Evolutionary conservation across 352 stramenopile genomes (phyloP), one percentile per base, ranked within the genome.

Genomic region (Globisporangium nagaii): DNA sequence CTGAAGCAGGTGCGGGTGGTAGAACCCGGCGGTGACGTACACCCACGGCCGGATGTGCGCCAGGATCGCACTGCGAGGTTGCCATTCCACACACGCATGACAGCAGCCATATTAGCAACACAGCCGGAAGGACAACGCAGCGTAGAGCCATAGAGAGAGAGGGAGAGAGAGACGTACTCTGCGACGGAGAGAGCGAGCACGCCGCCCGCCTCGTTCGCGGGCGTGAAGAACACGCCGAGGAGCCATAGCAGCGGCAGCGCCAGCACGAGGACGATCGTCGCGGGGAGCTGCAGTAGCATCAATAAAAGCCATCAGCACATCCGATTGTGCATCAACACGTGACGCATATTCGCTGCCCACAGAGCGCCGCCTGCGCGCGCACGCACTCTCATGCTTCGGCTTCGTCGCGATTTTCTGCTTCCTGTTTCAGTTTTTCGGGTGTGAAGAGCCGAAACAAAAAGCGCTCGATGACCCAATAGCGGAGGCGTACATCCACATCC

Each of bases 11-110:
- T 91, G 70, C 17, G 84, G 85, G 48, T 95, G 80, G 57, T 95
- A 95, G 58, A 93, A 95, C 4, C 83, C 83, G 8, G 85, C 76
- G 6, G 85, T 93, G 45, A 93, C 49, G 60, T 90, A 93, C 32
- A 92, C 77, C 85, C 85, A 95, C 20, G 85, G 85, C 3, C 85
- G 82, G 27, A 95, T 95, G 51, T 95, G 85, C 45, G 73, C 66
- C 36, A 95, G 58, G 47, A 95, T 95, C 47, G 82, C 83, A 60
- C 85, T 95, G 36, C 7, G 12, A 4, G 15, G 8, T 34, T 49
- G 42, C 24, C 43, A 31, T 36, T 15, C 40, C 25, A 45, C 13
- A 35, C 56, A 45, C 6, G 13, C 15, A 27, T 15, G n/a, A 51
- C 28, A 22, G 45, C 10, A 25, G 20, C 7, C 17, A 5, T 19